phyloP scores from a whole-genome alignment of 768 basidiomycete species.

The Strobilomyces dryophilus region DNA sequence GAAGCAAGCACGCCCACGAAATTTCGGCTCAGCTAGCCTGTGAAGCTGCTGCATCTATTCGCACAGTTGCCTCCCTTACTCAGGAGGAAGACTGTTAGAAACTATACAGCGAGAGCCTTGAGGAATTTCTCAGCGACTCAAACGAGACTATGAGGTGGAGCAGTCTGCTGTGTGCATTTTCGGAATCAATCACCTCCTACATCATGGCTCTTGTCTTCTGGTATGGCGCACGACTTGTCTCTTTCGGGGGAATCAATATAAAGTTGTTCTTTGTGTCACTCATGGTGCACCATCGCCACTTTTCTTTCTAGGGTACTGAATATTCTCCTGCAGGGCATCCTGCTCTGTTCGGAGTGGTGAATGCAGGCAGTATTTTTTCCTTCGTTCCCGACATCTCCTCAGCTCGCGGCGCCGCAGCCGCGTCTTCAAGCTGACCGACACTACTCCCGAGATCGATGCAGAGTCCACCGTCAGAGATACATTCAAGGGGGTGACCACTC shows the following conservation, averaged over 20 bases:
- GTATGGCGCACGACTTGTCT: slow-evolving; percentile 15
- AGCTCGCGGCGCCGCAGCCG: too few relatives aligned
- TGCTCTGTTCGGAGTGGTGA: too few relatives aligned
- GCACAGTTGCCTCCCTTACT: slow-evolving; percentile 86
- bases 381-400: too few relatives aligned
- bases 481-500: slow-evolving; percentile 17
- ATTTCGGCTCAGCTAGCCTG: slow-evolving; percentile 86
- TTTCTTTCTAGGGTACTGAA: too few relatives aligned
- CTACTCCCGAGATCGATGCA: too few relatives aligned
- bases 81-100: slow-evolving; percentile 54
- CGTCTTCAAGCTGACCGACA: too few relatives aligned
- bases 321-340: too few relatives aligned
- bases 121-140: slow-evolving; percentile 61
- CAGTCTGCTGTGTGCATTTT: slow-evolving; percentile 63
- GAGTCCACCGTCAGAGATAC: too few relatives aligned
- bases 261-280: too few relatives aligned
- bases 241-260: too few relatives aligned
- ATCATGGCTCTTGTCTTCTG: slow-evolving; percentile 84
- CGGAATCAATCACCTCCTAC: slow-evolving; percentile 72
- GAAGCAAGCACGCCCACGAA: slow-evolving; percentile 77
- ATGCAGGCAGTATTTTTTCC: too few relatives aligned
- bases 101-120: slow-evolving; percentile 70
- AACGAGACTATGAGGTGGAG: slow-evolving; percentile 63
- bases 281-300: too few relatives aligned
- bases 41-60: slow-evolving; percentile 85